phyloP scores from a whole-genome alignment of 768 basidiomycete genomes.

The Naganishia friedmannii region DNA sequence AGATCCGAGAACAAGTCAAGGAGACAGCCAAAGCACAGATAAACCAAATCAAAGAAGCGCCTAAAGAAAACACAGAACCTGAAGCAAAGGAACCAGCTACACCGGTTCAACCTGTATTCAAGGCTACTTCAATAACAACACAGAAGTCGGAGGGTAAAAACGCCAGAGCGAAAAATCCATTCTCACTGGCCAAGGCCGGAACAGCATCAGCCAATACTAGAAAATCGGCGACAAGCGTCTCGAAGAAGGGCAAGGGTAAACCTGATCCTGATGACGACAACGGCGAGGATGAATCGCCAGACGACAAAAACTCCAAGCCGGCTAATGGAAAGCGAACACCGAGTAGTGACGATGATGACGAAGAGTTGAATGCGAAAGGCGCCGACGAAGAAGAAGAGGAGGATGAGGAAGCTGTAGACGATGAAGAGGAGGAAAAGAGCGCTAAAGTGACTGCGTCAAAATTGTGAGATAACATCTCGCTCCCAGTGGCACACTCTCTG shows the following conservation, averaged over 20 bases:
- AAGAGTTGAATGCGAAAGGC: slow-evolving; percentile 19
- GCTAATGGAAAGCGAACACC: slow-evolving; percentile 57
- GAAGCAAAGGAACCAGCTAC: background rate
- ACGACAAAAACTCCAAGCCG: slow-evolving; percentile 68
- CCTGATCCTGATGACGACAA: slow-evolving; percentile 34
- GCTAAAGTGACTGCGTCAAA: slow-evolving; percentile 17
- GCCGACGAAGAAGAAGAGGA: slow-evolving; percentile 25
- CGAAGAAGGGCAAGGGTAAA: slow-evolving; percentile 29
- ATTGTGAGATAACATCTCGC: background rate
- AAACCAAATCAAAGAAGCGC: slow-evolving; percentile 25
- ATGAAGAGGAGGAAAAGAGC: slow-evolving; percentile 25
- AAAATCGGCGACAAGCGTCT: background rate
- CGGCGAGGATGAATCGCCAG: slow-evolving; percentile 58
- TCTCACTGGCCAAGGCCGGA: slow-evolving; percentile 29
- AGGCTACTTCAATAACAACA: background rate
- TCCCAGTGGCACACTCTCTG: background rate
- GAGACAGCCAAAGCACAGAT: slow-evolving; percentile 25
- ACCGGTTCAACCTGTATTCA: background rate
- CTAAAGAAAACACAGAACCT: background rate
- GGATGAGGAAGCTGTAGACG: slow-evolving; percentile 23
- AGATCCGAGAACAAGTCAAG: slow-evolving; percentile 18
- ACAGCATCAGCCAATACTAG: slow-evolving; percentile 26
- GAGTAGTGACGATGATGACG: slow-evolving; percentile 31
- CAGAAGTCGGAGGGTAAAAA: background rate
- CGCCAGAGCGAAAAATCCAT: slow-evolving; percentile 4